Evolutionary conservation across 352 stramenopile genomes (phyloP).

Genomic region (Phytophthora cactorum): DNA sequence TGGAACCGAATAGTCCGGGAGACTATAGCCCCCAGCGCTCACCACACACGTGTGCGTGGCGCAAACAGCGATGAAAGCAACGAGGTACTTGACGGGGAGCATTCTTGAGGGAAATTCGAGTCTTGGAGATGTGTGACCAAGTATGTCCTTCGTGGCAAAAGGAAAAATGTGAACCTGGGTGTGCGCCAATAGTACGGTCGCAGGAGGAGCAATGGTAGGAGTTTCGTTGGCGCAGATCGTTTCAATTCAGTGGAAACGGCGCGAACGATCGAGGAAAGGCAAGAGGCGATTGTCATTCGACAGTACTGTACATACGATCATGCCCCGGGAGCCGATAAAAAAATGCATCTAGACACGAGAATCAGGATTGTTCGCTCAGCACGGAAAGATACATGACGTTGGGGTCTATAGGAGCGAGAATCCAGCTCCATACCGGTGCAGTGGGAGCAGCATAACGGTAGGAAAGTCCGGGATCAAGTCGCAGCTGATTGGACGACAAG

Average conservation of each 20-base stretch:
- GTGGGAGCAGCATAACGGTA: slow-evolving; percentile 3
- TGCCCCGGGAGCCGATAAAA: not conserved
- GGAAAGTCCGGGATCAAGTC: slow-evolving; percentile 3
- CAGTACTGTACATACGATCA: too few relatives aligned
- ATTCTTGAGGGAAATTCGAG: slow-evolving; percentile 9
- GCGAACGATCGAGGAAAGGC: slow-evolving; percentile 36
- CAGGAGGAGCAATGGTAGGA: slow-evolving; percentile 1
- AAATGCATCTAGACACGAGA: slow-evolving; percentile 7
- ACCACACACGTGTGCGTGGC: slow-evolving; percentile 27
- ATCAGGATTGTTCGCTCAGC: not conserved
- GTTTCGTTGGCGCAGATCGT: slow-evolving; percentile 18
- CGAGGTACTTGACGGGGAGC: slow-evolving; percentile 42
- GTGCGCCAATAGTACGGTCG: not conserved
- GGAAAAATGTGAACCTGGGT: slow-evolving; percentile 24
- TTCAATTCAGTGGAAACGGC: slow-evolving; percentile 12
- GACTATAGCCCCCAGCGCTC: slow-evolving; percentile 25
- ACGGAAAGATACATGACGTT: not conserved
- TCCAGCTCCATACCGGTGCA: slow-evolving; percentile 4
- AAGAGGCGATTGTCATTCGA: slow-evolving; percentile 2
- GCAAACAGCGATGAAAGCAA: slow-evolving; percentile 29
- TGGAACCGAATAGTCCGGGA: slow-evolving; percentile 17
- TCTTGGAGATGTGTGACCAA: slow-evolving; percentile 14
- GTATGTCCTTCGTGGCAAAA: slow-evolving; percentile 38
- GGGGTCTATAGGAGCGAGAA: not conserved
- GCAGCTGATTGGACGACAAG: slow-evolving; percentile 4